These are phyloP conservation scores for Cyclotella cryptica DNA, from an alignment of 108 stramenopile genomes.

Conservation along the genomic window DNA sequence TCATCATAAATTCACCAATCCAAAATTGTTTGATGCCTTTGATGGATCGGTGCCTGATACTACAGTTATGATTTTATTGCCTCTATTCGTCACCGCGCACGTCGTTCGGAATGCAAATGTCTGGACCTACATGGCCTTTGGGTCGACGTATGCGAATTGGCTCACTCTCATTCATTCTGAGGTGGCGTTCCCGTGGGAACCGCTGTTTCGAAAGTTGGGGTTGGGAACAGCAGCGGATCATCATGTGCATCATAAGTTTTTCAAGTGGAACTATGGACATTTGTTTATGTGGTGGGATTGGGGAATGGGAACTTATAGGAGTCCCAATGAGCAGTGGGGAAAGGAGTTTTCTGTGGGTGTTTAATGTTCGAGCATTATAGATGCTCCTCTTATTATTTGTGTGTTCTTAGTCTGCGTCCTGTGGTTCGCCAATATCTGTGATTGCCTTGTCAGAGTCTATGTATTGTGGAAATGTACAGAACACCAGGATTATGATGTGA, in stretches of 20 bases:
- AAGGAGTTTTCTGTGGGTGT: constrained; percentile 74
- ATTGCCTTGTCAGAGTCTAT: too few species aligned
- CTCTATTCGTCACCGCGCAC: constrained; percentile 85
- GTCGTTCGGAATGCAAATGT: constrained; percentile 84
- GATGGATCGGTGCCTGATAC: constrained; percentile 91
- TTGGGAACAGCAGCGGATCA: constrained; percentile 94
- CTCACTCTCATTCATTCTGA: constrained; percentile 92
- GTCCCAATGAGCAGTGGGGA: constrained; percentile 70
- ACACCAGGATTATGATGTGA: too few species aligned
- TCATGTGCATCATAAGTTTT: constrained; percentile 96
- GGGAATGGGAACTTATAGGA: constrained; percentile 80
- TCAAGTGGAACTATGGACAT: constrained; percentile 96
- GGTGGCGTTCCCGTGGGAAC: constrained; percentile 83
- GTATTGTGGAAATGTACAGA: too few species aligned
- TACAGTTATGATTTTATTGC: constrained; percentile 89
- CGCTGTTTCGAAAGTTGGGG: constrained; percentile 71
- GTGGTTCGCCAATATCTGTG: too few species aligned
- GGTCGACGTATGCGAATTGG: constrained; percentile 89
- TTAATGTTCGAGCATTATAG: constrained; percentile 19
- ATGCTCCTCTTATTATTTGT: too few species aligned
- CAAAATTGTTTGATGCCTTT: constrained; percentile 95
- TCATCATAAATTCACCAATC: constrained; percentile 95
- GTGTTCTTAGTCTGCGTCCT: too few species aligned
- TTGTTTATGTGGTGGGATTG: constrained; percentile 95
- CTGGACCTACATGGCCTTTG: constrained; percentile 98